Conservation (phyloP, 2,329 filamentous ascomycete genomes). For the Cladophialophora bantiana region DNA sequence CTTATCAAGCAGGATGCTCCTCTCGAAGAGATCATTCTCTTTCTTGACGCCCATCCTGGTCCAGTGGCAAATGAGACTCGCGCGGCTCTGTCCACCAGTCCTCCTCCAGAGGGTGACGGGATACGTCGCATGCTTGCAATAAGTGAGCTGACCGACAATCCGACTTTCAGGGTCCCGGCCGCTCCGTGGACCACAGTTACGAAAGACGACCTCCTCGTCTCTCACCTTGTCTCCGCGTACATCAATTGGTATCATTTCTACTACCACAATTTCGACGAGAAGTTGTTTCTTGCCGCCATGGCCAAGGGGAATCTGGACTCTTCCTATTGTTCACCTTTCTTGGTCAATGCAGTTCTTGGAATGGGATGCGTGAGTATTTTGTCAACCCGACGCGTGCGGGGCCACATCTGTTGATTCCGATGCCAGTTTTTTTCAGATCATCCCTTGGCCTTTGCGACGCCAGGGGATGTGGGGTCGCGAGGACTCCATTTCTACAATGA, state of each 20-base stretch:
- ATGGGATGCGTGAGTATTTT: slow-evolving; percentile 32
- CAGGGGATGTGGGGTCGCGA: slow-evolving; percentile 43
- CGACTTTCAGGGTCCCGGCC: slow-evolving; percentile 20
- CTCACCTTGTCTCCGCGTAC: slow-evolving; percentile 46
- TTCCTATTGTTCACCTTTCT: slow-evolving; percentile 45
- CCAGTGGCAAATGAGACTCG: slow-evolving; percentile 23
- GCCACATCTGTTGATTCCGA: background rate
- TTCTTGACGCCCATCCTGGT: slow-evolving; percentile 33
- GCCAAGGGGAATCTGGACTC: slow-evolving; percentile 40
- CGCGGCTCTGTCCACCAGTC: slow-evolving; percentile 22
- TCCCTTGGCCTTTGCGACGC: slow-evolving; percentile 43
- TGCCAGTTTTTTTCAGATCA: slow-evolving; percentile 48
- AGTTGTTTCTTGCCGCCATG: slow-evolving; percentile 45
- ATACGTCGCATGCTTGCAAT: slow-evolving; percentile 27
- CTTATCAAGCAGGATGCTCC: slow-evolving; percentile 44
- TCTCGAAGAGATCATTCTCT: slow-evolving; percentile 41
- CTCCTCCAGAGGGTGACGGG: slow-evolving; percentile 16
- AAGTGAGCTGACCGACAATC: slow-evolving; percentile 25
- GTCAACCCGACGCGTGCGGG: background rate
- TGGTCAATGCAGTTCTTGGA: slow-evolving; percentile 47
- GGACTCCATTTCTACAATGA: slow-evolving; percentile 48
- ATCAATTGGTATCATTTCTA: slow-evolving; percentile 45
- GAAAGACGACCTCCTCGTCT: slow-evolving; percentile 44
- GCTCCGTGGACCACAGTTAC: slow-evolving; percentile 45
- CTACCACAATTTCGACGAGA: slow-evolving; percentile 45